Conservation (phyloP, 1,139 yeast species). For the Arxiozyma telluris region DNA sequence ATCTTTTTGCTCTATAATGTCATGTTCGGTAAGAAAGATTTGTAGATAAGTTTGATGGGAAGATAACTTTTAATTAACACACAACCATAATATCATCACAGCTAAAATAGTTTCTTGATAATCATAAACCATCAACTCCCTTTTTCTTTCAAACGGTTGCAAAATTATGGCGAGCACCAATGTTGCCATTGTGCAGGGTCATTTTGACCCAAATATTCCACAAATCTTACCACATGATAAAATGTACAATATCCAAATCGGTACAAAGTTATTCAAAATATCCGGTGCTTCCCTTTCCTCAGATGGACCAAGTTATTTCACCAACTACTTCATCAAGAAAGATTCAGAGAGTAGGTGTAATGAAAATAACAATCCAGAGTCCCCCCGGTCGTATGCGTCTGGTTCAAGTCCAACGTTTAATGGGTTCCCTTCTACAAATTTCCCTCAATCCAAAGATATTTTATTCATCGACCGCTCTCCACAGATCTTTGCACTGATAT, state of each 20-base stretch:
- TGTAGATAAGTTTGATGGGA: too few relatives aligned
- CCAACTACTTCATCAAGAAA: slow-evolving; percentile 33
- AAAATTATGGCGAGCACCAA: not conserved
- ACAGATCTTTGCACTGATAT: slow-evolving; percentile 54
- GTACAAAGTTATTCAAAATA: slow-evolving; percentile 45
- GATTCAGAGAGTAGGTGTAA: slow-evolving; percentile 1
- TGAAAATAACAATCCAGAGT: not conserved
- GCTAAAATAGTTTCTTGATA: too few relatives aligned
- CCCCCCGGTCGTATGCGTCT: not conserved
- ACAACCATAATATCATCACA: too few relatives aligned
- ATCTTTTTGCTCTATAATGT: too few relatives aligned
- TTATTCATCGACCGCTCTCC: slow-evolving; percentile 78
- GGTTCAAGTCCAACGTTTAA: not conserved
- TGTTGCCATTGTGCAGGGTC: slow-evolving; percentile 6
- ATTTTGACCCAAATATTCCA: slow-evolving; percentile 38
- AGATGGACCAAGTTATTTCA: slow-evolving; percentile 52
- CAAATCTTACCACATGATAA: slow-evolving; percentile 52
- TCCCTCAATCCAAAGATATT: slow-evolving; percentile 12
- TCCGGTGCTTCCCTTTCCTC: slow-evolving; percentile 83
- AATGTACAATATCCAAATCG: slow-evolving; percentile 67
- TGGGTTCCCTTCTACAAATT: not conserved
- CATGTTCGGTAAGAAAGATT: too few relatives aligned
- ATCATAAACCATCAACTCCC: too few relatives aligned
- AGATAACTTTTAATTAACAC: too few relatives aligned
- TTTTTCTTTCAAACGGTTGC: too few relatives aligned